Evolutionary conservation across 1,139 yeast genomes (phyloP).

Genomic region (Lodderomyces jiufengensis): DNA sequence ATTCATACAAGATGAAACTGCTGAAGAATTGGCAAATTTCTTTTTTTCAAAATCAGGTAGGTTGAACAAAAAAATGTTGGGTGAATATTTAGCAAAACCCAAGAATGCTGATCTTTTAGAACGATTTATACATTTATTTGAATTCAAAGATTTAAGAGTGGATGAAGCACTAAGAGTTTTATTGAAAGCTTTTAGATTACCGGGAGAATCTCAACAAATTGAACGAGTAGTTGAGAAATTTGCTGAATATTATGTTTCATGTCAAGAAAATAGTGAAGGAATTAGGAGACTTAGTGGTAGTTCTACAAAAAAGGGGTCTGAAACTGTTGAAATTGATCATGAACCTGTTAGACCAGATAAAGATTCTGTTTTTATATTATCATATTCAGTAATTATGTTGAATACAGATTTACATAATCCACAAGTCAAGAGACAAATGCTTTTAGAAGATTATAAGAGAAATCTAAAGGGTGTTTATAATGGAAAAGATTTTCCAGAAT

Average conservation of each 20-base stretch:
- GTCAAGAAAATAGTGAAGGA: slow-evolving; percentile 9
- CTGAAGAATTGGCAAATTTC: slow-evolving; percentile 68
- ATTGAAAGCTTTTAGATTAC: slow-evolving; percentile 81
- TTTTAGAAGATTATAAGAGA: slow-evolving; percentile 71
- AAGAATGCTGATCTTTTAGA: slow-evolving; percentile 56
- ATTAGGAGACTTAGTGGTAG: too few species aligned
- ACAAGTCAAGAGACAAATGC: slow-evolving; percentile 82
- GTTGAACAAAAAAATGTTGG: slow-evolving; percentile 80
- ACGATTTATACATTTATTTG: slow-evolving; percentile 67
- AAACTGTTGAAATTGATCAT: slow-evolving; percentile 17
- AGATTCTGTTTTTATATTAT: slow-evolving; percentile 68
- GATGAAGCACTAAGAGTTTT: slow-evolving; percentile 90
- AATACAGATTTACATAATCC: slow-evolving; percentile 80
- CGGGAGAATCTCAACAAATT: slow-evolving; percentile 97
- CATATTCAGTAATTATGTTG: slow-evolving; percentile 73
- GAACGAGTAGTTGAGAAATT: slow-evolving; percentile 87
- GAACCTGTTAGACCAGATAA: slow-evolving; percentile 61
- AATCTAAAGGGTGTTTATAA: slow-evolving; percentile 80
- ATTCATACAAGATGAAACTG: slow-evolving; percentile 54
- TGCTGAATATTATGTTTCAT: slow-evolving; percentile 69
- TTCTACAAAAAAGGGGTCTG: slow-evolving; percentile 10
- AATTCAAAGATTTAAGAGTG: slow-evolving; percentile 73
- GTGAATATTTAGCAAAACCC: slow-evolving; percentile 82
- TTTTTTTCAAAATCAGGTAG: slow-evolving; percentile 76
- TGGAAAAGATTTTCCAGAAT: slow-evolving; percentile 74